These are phyloP conservation scores for Austroboletus festivus DNA, from an alignment of 768 basidiomycete species.

Conservation along the genomic window DNA sequence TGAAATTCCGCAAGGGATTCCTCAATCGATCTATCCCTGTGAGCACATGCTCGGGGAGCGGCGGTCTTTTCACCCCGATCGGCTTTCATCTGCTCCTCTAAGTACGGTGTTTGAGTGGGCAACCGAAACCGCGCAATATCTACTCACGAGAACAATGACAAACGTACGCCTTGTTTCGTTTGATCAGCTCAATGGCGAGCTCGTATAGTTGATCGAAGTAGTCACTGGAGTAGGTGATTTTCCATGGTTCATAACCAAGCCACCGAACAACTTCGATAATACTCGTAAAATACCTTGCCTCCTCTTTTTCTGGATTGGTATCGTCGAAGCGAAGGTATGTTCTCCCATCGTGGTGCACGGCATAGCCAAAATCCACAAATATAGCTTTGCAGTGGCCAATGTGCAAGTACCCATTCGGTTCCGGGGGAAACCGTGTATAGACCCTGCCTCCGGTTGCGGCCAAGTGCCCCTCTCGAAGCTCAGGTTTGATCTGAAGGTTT, in stretches of 20 bases:
- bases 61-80: conserved; percentile 85
- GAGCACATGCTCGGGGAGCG: conserved; percentile 78
- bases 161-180: conserved; percentile 89
- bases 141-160: conserved; percentile 92
- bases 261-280: conserved; percentile 94
- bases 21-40: conserved; percentile 78
- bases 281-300: conserved; percentile 92
- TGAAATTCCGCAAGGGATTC: conserved; percentile 89
- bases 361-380: conserved; percentile 98
- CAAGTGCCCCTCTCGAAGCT: conserved; percentile 79
- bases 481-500: conserved; percentile 81
- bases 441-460: conserved; percentile 77
- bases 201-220: conserved; percentile 88
- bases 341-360: conserved; percentile 87
- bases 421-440: conserved; percentile 96
- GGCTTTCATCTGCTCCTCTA: conserved; percentile 90
- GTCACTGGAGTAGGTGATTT: conserved; percentile 98
- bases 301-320: conserved; percentile 98
- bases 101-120: conserved; percentile 4
- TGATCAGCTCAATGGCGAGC: conserved; percentile 84
- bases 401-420: conserved; percentile 95
- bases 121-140: neutral
- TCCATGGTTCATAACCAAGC: conserved; percentile 98
- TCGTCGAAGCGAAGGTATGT: conserved; percentile 97
- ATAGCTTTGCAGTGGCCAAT: conserved; percentile 98